Evolutionary conservation across 228 moss, liverwort and hornwort species (phyloP).

Genomic region (Sphagnum fallax): DNA sequence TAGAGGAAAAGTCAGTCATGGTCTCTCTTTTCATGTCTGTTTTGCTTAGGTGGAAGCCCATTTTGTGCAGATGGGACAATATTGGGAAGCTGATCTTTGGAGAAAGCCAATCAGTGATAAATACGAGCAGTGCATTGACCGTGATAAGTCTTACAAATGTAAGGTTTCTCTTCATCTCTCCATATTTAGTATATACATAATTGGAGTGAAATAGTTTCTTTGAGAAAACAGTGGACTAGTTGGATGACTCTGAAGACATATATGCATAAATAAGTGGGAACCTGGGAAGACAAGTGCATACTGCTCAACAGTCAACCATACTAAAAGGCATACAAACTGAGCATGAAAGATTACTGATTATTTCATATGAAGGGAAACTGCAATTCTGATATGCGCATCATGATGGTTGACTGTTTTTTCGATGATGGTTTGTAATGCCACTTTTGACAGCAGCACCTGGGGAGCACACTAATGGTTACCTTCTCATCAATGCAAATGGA

Average conservation of each 20-base stretch:
- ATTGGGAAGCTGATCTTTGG: conserved; percentile 36
- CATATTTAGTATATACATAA: neutral
- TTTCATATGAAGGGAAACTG: neutral
- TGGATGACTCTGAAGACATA: neutral
- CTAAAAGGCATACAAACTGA: neutral
- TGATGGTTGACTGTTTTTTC: neutral
- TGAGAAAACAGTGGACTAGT: neutral
- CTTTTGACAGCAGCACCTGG: conserved; percentile 23
- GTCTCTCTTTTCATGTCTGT: neutral
- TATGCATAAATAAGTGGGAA: neutral
- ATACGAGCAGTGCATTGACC: conserved; percentile 60
- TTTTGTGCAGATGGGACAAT: conserved; percentile 18
- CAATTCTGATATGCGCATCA: neutral
- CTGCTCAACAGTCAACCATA: neutral
- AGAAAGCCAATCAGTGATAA: conserved; percentile 57
- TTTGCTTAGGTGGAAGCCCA: neutral
- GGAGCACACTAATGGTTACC: conserved; percentile 64
- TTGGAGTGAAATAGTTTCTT: neutral
- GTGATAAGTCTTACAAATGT: conserved; percentile 38
- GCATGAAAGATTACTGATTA: neutral
- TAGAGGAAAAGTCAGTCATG: neutral
- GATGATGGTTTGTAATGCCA: neutral
- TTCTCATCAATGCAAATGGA: conserved; percentile 80
- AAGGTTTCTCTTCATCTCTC: conserved; percentile 10
- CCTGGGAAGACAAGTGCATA: neutral